Conservation (phyloP, 164 flowering plant genomes). For the Stephania yunnanensis region DNA sequence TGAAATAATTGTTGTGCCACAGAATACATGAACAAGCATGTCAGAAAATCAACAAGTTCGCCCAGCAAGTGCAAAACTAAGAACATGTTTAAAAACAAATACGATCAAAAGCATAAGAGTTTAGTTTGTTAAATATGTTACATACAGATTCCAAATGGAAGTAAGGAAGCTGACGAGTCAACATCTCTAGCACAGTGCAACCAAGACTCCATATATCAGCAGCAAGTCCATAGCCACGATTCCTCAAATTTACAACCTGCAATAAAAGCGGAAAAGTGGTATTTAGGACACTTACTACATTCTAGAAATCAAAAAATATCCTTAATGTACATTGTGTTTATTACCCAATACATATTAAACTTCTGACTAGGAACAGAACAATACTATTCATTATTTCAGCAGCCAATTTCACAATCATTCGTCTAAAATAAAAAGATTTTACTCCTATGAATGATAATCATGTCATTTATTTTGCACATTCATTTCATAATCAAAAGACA, state of each 20-base stretch:
- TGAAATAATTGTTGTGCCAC: neutral
- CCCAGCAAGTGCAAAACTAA: constrained; percentile 1
- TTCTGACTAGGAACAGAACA: neutral
- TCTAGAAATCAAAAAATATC: neutral
- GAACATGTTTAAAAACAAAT: neutral
- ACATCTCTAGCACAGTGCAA: constrained; percentile 95
- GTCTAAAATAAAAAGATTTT: no score
- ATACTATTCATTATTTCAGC: no score
- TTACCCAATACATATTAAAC: neutral
- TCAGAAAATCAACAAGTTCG: neutral
- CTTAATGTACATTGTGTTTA: neutral
- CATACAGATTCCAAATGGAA: constrained; percentile 68
- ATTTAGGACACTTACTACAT: neutral
- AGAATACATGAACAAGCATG: neutral
- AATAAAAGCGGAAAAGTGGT: constrained; percentile 6
- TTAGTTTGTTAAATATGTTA: constrained; percentile 3
- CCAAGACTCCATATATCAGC: constrained; percentile 99
- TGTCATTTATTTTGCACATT: neutral
- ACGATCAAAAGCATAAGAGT: neutral
- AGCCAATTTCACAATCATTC: neutral
- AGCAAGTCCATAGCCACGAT: constrained; percentile 73
- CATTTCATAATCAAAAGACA: neutral
- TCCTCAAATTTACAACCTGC: constrained; percentile 69
- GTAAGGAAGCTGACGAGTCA: constrained; percentile 70
- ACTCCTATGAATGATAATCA: neutral